Evolutionary conservation across 768 basidiomycete genomes (phyloP).

Genomic region (Boletus rubroflammeus): DNA sequence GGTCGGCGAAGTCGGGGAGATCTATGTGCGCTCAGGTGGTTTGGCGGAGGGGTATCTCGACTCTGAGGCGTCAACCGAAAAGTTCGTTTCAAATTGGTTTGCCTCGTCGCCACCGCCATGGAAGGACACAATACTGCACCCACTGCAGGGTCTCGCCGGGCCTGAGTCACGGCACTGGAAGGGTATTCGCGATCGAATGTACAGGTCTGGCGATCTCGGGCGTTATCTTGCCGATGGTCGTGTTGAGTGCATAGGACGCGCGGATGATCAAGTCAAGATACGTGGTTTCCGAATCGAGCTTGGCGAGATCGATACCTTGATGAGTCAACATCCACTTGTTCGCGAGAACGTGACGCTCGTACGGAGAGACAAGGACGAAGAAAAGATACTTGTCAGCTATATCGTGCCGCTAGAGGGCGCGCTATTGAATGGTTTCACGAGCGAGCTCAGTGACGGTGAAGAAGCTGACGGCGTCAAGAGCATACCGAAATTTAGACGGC

Average conservation of each 20-base stretch:
- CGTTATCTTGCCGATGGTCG: conserved; percentile 88
- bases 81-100: conserved; percentile 97
- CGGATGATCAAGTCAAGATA: conserved; percentile 99
- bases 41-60: conserved; percentile 95
- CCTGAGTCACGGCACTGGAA: conserved; percentile 86
- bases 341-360: conserved; percentile 99
- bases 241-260: conserved; percentile 95
- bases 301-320: conserved; percentile 95
- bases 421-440: conserved; percentile 64
- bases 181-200: conserved; percentile 95
- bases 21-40: conserved; percentile 95
- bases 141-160: conserved; percentile 50
- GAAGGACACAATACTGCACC: conserved; percentile 71
- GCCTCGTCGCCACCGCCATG: conserved; percentile 43
- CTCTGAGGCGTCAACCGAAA: conserved; percentile 74
- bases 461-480: conserved; percentile 65
- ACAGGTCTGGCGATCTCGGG: conserved; percentile 94
- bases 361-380: conserved; percentile 96
- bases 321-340: conserved; percentile 88
- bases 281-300: conserved; percentile 98
- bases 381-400: conserved; percentile 97
- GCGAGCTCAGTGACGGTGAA: conserved; percentile 49
- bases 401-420: conserved; percentile 84
- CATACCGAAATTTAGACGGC: conserved; percentile 76
- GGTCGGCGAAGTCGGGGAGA: conserved; percentile 96